A percentile compares a stretch with the other conserved stretches of the same genome.
phyloP scores from a whole-genome alignment of 345 rosid genomes.

The Brassica incana region DNA sequence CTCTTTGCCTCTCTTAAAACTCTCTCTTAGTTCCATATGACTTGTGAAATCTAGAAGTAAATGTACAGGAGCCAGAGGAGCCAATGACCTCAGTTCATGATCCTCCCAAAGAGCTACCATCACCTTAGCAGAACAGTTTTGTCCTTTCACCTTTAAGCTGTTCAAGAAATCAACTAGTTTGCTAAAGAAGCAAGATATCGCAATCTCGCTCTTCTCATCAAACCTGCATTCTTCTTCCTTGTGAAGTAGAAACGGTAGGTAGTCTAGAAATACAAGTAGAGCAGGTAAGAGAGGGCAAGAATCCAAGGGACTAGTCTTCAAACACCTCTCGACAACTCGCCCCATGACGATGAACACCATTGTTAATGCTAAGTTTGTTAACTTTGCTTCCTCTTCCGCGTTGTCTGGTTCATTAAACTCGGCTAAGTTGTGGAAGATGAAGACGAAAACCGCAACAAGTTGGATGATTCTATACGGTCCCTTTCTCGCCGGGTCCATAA shows the following conservation, averaged over 20 bases:
- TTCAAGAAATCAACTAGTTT: conserved; percentile 51
- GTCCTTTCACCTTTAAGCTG: conserved; percentile 39
- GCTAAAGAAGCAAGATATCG: conserved; percentile 59
- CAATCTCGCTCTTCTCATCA: conserved; percentile 55
- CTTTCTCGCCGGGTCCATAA: conserved; percentile 55
- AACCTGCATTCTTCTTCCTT: conserved; percentile 36
- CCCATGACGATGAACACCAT: conserved; percentile 69
- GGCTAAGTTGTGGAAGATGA: conserved; percentile 50
- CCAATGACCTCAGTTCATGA: conserved; percentile 75
- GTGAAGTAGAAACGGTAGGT: conserved; percentile 54
- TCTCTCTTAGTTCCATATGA: conserved; percentile 41
- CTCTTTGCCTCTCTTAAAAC: conserved; percentile 47
- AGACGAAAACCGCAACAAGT: conserved; percentile 64
- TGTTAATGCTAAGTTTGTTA: conserved; percentile 44
- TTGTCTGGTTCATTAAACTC: conserved; percentile 36
- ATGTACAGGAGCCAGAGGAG: conserved; percentile 56
- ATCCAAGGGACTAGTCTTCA: conserved; percentile 47
- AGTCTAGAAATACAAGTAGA: conserved; percentile 72
- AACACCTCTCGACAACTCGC: conserved; percentile 61
- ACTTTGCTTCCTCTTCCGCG: conserved; percentile 32
- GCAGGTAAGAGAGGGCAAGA: conserved; percentile 72
- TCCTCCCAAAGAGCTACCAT: conserved; percentile 83
- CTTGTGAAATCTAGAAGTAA: conserved; percentile 56
- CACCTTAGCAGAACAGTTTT: conserved; percentile 22
- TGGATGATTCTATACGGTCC: conserved; percentile 78